Base-by-base conservation (phyloP, 2,329 filamentous ascomycete genomes). In the Chaetomiaceae sp. region DNA sequence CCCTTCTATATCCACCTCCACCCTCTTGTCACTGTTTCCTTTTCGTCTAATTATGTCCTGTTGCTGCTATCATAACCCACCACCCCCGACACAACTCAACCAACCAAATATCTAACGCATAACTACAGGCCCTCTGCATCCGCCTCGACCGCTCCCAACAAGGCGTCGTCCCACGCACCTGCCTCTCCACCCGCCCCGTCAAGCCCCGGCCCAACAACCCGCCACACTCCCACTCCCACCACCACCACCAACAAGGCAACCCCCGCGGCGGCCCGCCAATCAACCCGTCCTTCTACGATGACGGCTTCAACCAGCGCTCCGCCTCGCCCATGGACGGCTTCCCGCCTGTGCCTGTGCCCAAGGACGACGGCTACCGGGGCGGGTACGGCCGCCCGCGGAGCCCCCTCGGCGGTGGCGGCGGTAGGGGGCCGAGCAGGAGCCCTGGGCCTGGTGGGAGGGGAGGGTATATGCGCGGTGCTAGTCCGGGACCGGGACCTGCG, bases 131-230 rank as follows among this genome's bases (percentile, higher is more conserved):
- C 61, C 86, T 97, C 45, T 96, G 89, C 67, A 86, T 89, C 57
- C 85, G 84, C 55, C 83, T 97, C 59, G 90, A 97, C 66, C 85
- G 89, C 54, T 90, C 88, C 50, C 77, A 86, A 59, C 90, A 97
- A 71, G 93, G 93, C 72, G 93, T 97, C 42, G 88, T 86, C 47
- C 93, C 93, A 12, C 82, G 93, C 57, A 95, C 90, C 30, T 98
- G 93, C 69, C 76, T 98, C 40, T 97, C 93, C 12, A 86, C 88
- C 48, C 83, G 89, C 40, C 88, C 91, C 15, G 86, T 97, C 52
- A 96, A 94, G 73, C 88, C 90, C 38, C 84, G 89, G 3, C 37
- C 72, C n/a, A n/a, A n/a, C n/a, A n/a, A n/a, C n/a, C n/a, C n/a
- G n/a, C n/a, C n/a, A n/a, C n/a, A n/a, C n/a, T n/a, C n/a, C n/a